These are phyloP conservation scores for Trametes maxima DNA, from an alignment of 768 basidiomycete species.

Conservation along the genomic window DNA sequence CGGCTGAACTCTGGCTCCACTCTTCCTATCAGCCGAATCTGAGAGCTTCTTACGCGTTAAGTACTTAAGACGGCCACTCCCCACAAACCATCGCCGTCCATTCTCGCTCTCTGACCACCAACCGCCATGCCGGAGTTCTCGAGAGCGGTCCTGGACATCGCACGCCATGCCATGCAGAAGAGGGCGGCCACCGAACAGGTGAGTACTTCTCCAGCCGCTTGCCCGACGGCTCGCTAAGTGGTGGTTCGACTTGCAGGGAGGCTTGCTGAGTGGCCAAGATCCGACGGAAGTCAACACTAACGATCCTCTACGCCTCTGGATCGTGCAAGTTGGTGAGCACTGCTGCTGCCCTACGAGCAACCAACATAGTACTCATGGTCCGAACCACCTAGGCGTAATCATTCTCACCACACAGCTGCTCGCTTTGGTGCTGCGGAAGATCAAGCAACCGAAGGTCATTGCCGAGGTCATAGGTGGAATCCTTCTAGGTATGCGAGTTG, in stretches of 20 bases:
- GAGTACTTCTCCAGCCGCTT: not conserved
- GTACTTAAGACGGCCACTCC: not conserved
- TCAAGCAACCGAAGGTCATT: slow-evolving; percentile 86
- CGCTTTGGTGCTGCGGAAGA: slow-evolving; percentile 67
- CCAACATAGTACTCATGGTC: not conserved
- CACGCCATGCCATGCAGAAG: slow-evolving; percentile 3
- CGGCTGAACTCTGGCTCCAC: slow-evolving; percentile 11
- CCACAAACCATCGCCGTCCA: not conserved
- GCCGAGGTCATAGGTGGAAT: slow-evolving; percentile 89
- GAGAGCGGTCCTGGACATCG: slow-evolving; percentile 10
- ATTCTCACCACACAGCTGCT: slow-evolving; percentile 77
- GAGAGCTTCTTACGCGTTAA: slow-evolving; percentile 2
- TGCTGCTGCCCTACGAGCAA: not conserved
- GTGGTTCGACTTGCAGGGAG: slow-evolving; percentile 50
- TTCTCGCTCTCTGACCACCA: not conserved
- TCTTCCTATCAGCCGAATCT: slow-evolving; percentile 16
- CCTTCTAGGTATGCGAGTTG: slow-evolving; percentile 57
- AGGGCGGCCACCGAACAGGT: slow-evolving; percentile 18
- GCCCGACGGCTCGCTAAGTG: too few species aligned
- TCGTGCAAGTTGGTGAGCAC: slow-evolving; percentile 71
- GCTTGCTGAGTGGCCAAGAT: slow-evolving; percentile 73
- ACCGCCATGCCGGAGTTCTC: slow-evolving; percentile 18
- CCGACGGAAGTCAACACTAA: slow-evolving; percentile 62
- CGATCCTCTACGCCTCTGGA: slow-evolving; percentile 79
- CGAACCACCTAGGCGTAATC: slow-evolving; percentile 67